Evolutionary conservation across 441 rosid species (phyloP), one percentile per base, ranked within the genome.

Genomic region (Populus hybrid): DNA sequence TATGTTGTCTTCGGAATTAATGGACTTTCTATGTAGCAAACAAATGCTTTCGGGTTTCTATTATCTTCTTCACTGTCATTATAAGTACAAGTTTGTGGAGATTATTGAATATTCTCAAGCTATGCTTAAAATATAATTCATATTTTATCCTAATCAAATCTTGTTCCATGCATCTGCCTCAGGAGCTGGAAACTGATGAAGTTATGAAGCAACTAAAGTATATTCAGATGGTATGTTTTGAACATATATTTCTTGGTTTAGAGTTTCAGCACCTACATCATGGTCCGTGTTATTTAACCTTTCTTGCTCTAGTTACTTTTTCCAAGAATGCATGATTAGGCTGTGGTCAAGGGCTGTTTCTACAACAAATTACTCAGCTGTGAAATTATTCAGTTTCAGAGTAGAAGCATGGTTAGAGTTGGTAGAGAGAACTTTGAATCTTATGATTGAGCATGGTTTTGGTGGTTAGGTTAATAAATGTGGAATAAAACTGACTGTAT

Each of bases 181-280:
- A 95, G 98, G 98, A 93, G 87, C 82, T 91, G 86, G 97, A 88
- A 72, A 95, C 98, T 34, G 89, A 87, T 78, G 84, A 90, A 83
- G 80, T 91, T 78, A 77, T 91, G 70, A 87, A 87, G 90, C 98
- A 93, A 69, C 88, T 93, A 57, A 91, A 93, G 87, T 89, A 89
- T 81, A 78, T 91, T 69, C 87, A 91, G 81, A 84, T 79, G 95
- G 97, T 93, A 85, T 28, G 91, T 35, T 57, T 7, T 4, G 32
- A 9, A 76, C 24, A 14, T 14, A 2, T 53, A 11, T 53, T 53
- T 53, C 61, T 16, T 2, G 61, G 61, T 53, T 53, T 18, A 53
- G n/a, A 18, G 61, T 53, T 16, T 18, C 18, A 53, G 38, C n/a
- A 30, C 23, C 14, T 69, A 2, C 21, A 14, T 35, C 71, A 38